Evolutionary conservation across 2,329 filamentous ascomycete species (phyloP), one percentile per base, ranked within the genome.

Genomic region (Xylaria sp.): DNA sequence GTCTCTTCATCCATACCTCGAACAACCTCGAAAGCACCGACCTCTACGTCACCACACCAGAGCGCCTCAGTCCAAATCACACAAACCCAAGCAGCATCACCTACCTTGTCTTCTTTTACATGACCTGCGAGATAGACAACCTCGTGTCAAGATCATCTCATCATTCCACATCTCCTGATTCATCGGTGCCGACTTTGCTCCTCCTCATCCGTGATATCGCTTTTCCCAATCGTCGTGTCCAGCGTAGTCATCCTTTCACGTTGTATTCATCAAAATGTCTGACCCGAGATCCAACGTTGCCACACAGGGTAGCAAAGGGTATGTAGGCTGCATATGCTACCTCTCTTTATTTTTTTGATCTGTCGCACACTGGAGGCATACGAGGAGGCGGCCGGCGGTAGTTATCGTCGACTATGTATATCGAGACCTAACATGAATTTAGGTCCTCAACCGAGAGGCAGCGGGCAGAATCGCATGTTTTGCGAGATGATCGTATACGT

Each of bases 261-360:
- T 5, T 28, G 19, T 28, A 17, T 8, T 45, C 17, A 7, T 15
- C n/a, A 50, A 1, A 15, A 61, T 61, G 52, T 50, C 58, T 8
- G 28, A 37, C 11, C 21, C 19, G 38, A 57, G 37, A 17, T 61
- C 58, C 37, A n/a, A 51, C 21, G 33, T 21, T 2, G 52, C 52
- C 23, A 25, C n/a, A 15, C 35, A 45, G n/a, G 58, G 58, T n/a
- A 61, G 52, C 52, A 17, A n/a, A 28, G 37, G 37, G 58, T 61
- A 49, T 57, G 54, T 49, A 31, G 15, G 17, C 23, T 11, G 8
- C n/a, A 45, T 19, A 23, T 31, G 8, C 28, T 35, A 47, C 14
- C 12, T 6, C 35, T 15, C 40, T 23, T n/a, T 2, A 42, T 17
- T 42, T 11, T 35, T 40, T n/a, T 1, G 11, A 28, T 17, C 33